Evolutionary conservation across 2,329 filamentous ascomycete genomes (phyloP).

Genomic region (Davidsoniella eucalypti): DNA sequence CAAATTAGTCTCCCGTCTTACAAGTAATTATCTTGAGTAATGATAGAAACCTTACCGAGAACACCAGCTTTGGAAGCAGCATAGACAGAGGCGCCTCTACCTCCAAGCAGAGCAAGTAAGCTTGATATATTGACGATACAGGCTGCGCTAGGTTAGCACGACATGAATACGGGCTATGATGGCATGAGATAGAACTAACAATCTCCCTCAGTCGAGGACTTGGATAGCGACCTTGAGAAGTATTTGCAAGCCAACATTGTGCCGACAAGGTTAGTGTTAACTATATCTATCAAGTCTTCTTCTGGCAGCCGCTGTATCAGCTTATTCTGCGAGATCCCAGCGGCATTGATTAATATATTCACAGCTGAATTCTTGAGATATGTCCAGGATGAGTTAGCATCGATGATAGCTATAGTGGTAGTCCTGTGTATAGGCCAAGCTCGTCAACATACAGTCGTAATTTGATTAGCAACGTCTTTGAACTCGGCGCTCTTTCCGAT

Average conservation of each 20-base stretch:
- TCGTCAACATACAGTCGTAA: conserved; percentile 25
- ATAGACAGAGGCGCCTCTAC: conserved; percentile 55
- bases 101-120: conserved; percentile 52
- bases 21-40: background rate
- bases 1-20: background rate
- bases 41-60: conserved; percentile 34
- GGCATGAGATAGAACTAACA: background rate
- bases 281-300: conserved; percentile 35
- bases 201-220: conserved; percentile 9
- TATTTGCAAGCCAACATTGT: conserved; percentile 46
- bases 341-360: conserved; percentile 58
- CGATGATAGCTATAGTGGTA: too few relatives aligned
- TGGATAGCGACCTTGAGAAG: conserved; percentile 16
- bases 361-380: conserved; percentile 15
- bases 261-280: conserved; percentile 54
- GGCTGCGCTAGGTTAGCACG: conserved; percentile 21
- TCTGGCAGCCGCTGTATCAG: conserved; percentile 41
- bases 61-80: conserved; percentile 69
- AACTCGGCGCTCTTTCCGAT: conserved; percentile 35
- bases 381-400: conserved; percentile 16
- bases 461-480: conserved; percentile 63
- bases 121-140: conserved; percentile 75
- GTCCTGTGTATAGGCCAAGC: too few relatives aligned
- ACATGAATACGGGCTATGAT: background rate
- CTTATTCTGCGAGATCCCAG: conserved; percentile 51